Conservation (phyloP, 495 filamentous ascomycete genomes). For the Hyaloscypha bicolor region DNA sequence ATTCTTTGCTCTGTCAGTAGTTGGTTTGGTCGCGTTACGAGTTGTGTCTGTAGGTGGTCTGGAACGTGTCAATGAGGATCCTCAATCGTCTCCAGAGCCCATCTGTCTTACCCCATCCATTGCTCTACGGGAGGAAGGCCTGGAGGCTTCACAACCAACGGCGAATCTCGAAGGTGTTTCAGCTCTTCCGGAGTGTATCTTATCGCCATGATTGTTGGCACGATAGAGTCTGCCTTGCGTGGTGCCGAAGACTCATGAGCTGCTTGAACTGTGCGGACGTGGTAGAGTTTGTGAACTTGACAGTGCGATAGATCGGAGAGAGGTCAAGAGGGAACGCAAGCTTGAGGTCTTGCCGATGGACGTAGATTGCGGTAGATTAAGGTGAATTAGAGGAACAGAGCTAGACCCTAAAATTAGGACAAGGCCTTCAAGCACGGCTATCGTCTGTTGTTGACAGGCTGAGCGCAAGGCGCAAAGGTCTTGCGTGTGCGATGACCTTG, state of each 20-base stretch:
- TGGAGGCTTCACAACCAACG: constrained; percentile 79
- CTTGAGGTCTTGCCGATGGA: background rate
- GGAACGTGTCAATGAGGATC: constrained; percentile 25
- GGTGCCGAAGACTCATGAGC: constrained; percentile 19
- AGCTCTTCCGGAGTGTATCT: constrained; percentile 84
- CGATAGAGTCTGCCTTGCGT: constrained; percentile 2
- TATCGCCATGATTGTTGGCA: constrained; percentile 45
- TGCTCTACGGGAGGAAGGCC: constrained; percentile 86
- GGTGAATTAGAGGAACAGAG: background rate
- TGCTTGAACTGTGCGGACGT: background rate
- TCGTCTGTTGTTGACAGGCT: constrained; percentile 8
- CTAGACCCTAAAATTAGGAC: background rate
- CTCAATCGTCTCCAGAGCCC: constrained; percentile 16
- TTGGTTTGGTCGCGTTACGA: constrained; percentile 38
- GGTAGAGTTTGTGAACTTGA: background rate
- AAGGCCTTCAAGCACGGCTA: background rate
- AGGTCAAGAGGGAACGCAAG: background rate
- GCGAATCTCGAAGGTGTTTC: constrained; percentile 75
- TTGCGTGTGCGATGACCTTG: background rate
- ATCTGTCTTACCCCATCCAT: constrained; percentile 90
- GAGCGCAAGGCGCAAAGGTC: constrained; percentile 18
- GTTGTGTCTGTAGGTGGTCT: constrained; percentile 31
- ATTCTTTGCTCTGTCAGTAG: constrained; percentile 39
- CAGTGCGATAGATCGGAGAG: background rate
- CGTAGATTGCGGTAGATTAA: background rate